These are phyloP conservation scores for Fragaria iinumae DNA, from an alignment of 306 rosid genomes.

Conservation along the genomic window DNA sequence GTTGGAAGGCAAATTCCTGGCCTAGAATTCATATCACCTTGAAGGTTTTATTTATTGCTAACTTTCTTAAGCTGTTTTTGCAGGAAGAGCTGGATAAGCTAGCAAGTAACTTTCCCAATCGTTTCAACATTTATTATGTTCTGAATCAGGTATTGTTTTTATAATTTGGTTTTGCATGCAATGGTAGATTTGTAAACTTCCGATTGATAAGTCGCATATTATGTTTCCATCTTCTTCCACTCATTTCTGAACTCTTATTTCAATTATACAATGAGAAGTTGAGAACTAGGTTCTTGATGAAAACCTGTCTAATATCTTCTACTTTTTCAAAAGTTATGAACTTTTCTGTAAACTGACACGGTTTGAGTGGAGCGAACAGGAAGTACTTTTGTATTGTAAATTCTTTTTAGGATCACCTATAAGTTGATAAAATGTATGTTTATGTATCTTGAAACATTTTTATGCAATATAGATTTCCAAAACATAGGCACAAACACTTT, in stretches of 20 bases:
- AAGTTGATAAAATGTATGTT: neutral
- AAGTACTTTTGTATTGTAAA: neutral
- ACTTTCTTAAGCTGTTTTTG: constrained; percentile 9
- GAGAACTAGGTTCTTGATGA: neutral
- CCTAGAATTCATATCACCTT: neutral
- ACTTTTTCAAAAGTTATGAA: neutral
- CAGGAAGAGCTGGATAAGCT: constrained; percentile 43
- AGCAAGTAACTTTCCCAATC: constrained; percentile 27
- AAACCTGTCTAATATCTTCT: neutral
- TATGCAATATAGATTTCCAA: neutral
- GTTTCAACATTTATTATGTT: constrained; percentile 35
- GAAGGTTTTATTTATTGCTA: neutral
- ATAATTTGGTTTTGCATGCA: neutral
- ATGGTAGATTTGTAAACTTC: neutral
- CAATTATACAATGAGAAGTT: neutral
- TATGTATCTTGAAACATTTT: neutral
- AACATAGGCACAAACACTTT: neutral
- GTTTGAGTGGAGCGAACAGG: neutral
- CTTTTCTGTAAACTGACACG: neutral
- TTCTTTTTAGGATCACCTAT: neutral
- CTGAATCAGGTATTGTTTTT: constrained; percentile 38
- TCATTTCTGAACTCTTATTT: neutral
- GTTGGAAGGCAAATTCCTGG: neutral
- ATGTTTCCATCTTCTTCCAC: neutral
- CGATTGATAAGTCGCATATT: neutral